A percentile compares a stretch with the other conserved stretches of the same genome.
These are phyloP conservation scores for Cyclostephanos tholiformis DNA, from an alignment of 108 stramenopile species.

Conservation along the genomic window DNA sequence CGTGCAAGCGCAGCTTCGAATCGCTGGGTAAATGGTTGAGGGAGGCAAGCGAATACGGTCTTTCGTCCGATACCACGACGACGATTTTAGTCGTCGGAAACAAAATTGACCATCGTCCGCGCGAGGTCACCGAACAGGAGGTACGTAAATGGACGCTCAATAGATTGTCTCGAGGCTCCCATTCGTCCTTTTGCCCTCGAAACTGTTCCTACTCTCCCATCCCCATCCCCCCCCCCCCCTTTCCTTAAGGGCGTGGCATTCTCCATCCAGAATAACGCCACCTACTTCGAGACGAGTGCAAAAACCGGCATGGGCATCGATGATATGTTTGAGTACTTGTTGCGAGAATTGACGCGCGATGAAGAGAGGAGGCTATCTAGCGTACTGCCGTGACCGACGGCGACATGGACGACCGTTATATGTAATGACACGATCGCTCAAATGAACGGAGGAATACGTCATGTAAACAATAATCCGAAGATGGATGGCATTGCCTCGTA, in stretches of 20 bases:
- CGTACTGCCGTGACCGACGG: background rate
- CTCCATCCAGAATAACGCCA: conserved; percentile 55
- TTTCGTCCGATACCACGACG: conserved; percentile 41
- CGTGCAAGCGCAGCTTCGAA: conserved; percentile 55
- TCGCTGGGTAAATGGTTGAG: conserved; percentile 60
- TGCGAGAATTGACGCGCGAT: conserved; percentile 22
- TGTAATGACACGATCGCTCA: background rate
- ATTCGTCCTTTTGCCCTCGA: background rate
- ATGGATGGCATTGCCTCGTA: no score
- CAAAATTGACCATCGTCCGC: conserved; percentile 56
- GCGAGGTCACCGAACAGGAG: conserved; percentile 32
- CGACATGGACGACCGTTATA: background rate
- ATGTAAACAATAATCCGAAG: no score
- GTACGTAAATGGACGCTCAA: conserved; percentile 13
- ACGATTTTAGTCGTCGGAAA: conserved; percentile 65
- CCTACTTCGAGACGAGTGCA: conserved; percentile 76
- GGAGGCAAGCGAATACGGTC: conserved; percentile 61
- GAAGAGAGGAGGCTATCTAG: background rate
- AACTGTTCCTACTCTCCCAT: background rate
- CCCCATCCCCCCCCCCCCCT: conserved; percentile 14
- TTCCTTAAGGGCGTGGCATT: conserved; percentile 57
- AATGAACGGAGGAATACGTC: background rate
- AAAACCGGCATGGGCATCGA: conserved; percentile 60
- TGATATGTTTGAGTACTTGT: conserved; percentile 61
- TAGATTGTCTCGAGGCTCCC: background rate